Conservation (phyloP, 306 rosid genomes). For the Hylodesmum podocarpum region DNA sequence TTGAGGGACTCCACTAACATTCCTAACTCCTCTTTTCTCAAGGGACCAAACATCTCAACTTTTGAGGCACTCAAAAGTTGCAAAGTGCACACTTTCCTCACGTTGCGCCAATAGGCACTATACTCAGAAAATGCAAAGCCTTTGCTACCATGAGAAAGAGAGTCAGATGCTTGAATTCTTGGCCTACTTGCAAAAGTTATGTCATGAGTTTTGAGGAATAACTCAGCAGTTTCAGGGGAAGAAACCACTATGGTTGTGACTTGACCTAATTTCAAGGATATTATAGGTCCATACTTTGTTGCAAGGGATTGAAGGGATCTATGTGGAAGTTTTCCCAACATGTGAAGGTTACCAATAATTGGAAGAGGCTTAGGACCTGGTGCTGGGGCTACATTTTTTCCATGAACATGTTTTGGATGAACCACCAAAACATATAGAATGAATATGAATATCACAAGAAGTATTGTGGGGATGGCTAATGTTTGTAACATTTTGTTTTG, state of each 20-base stretch:
- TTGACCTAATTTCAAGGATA: constrained; percentile 31
- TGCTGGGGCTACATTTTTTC: constrained; percentile 31
- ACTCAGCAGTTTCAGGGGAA: constrained; percentile 37
- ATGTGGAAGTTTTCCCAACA: constrained; percentile 35
- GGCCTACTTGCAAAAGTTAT: constrained; percentile 27
- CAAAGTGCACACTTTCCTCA: constrained; percentile 34
- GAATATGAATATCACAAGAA: not conserved
- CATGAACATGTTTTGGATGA: not conserved
- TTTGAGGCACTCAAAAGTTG: constrained; percentile 29
- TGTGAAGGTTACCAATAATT: constrained; percentile 43
- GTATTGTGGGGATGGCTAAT: not conserved
- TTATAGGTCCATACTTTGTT: constrained; percentile 37
- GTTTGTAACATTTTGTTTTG: not conserved
- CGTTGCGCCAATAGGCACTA: constrained; percentile 45
- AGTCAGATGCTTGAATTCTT: not conserved
- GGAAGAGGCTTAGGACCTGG: constrained; percentile 52
- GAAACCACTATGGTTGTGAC: constrained; percentile 22
- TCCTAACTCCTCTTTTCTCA: constrained; percentile 21
- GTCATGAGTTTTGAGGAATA: constrained; percentile 50
- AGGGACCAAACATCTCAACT: constrained; percentile 27
- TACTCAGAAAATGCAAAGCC: constrained; percentile 20
- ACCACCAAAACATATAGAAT: not conserved
- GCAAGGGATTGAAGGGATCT: constrained; percentile 29
- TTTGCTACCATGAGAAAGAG: constrained; percentile 8
- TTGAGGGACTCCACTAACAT: not conserved